These are phyloP conservation scores for Salvia rosmarinus DNA, from an alignment of 257 asterid genomes.

Conservation along the genomic window DNA sequence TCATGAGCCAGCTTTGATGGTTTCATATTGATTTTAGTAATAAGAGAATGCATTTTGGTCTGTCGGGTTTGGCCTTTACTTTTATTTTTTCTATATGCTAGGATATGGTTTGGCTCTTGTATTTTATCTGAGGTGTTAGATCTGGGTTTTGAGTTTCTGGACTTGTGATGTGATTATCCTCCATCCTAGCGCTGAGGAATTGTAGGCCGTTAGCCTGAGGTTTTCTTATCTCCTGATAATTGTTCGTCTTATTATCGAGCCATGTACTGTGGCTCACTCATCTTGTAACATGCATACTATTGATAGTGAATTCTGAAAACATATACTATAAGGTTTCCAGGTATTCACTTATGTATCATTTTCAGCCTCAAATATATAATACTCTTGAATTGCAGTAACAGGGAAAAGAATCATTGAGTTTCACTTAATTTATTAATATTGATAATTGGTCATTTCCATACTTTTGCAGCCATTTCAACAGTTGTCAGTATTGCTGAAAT, in stretches of 20 bases:
- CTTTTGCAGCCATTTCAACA: slow-evolving; percentile 67
- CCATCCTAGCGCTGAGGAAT: neutral
- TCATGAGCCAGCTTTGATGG: neutral
- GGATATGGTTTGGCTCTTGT: neutral
- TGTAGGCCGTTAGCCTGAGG: neutral
- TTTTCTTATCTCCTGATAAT: neutral
- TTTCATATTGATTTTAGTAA: neutral
- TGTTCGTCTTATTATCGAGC: neutral
- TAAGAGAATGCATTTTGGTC: neutral
- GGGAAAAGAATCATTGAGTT: neutral
- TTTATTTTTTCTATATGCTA: neutral
- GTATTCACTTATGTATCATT: neutral
- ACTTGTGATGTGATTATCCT: neutral
- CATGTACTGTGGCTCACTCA: neutral
- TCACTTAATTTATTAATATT: slow-evolving; percentile 6
- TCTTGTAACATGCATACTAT: no score
- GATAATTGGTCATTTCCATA: slow-evolving; percentile 20
- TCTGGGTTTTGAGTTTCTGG: neutral
- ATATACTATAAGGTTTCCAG: neutral
- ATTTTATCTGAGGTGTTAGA: neutral
- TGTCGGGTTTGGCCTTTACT: neutral
- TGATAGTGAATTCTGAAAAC: neutral
- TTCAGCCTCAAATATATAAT: no score
- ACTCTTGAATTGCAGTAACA: neutral
- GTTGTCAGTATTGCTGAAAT: slow-evolving; percentile 78